phyloP scores from a whole-genome alignment of 306 rosid genomes.

The Sindora glabra region DNA sequence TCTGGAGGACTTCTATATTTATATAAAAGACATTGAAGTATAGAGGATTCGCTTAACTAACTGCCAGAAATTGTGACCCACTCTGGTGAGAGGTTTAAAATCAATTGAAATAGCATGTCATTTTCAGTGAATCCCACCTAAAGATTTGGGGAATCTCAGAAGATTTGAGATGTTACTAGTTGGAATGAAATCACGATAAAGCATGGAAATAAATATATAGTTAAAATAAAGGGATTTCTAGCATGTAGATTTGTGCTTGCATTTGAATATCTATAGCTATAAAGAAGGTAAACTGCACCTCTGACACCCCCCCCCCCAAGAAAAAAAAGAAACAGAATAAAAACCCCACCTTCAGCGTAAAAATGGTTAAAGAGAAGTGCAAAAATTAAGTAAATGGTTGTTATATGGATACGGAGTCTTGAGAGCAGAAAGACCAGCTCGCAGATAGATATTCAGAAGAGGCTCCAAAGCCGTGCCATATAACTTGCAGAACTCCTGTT shows the following conservation, averaged over 20 bases:
- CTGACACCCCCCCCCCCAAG: background rate
- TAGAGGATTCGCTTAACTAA: background rate
- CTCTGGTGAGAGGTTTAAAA: no score
- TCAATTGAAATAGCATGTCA: background rate
- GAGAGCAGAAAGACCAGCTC: constrained; percentile 94
- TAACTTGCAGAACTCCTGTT: constrained; percentile 94
- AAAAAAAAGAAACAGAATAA: no score
- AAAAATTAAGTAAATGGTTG: background rate
- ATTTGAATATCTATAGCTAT: no score
- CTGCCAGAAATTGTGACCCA: no score
- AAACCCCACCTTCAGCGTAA: no score
- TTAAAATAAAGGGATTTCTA: background rate
- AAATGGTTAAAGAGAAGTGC: background rate
- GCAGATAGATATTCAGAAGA: constrained; percentile 79
- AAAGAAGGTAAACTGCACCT: background rate
- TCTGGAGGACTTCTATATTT: background rate
- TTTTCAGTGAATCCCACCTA: background rate
- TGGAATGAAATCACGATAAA: background rate
- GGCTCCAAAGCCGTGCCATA: constrained; percentile 97
- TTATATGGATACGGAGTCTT: constrained; percentile 85
- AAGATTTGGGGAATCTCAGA: background rate
- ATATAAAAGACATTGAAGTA: no score
- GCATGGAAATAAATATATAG: background rate
- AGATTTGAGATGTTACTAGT: background rate
- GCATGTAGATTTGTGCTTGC: background rate